A percentile compares a stretch with the other conserved stretches of the same genome.
Evolutionary conservation across 75 land plant genomes (phyloP).

Genomic region (Selaginella tamariscina): DNA sequence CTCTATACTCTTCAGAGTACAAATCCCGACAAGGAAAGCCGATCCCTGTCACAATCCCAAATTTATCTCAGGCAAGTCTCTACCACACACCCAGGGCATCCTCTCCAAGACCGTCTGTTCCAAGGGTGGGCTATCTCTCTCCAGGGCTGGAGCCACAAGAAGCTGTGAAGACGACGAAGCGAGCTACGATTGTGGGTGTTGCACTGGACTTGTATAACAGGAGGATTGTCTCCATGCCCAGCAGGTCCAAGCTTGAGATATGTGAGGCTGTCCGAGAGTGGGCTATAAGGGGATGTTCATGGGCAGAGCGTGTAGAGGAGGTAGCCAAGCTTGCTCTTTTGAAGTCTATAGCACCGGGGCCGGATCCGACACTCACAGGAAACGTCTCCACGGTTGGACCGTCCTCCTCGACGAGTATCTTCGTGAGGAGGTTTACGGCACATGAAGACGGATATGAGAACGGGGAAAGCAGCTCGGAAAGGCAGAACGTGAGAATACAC

Average conservation of each 20-base stretch:
- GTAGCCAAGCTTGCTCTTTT: constrained; percentile 19
- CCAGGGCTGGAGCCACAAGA: constrained; percentile 78
- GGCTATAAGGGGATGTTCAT: constrained; percentile 29
- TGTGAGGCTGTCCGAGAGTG: constrained; percentile 50
- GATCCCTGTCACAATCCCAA: constrained; percentile 48
- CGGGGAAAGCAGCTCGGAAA: background rate
- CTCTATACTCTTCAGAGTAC: constrained; percentile 49
- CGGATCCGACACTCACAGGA: constrained; percentile 10
- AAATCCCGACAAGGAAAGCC: constrained; percentile 57
- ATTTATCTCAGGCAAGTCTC: constrained; percentile 65
- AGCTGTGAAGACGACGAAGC: constrained; percentile 81
- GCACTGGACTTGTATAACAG: constrained; percentile 60
- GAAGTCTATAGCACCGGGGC: background rate
- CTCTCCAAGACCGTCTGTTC: background rate
- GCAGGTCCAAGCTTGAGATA: constrained; percentile 64
- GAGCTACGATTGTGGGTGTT: constrained; percentile 70
- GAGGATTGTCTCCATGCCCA: constrained; percentile 68
- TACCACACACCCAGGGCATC: constrained; percentile 57
- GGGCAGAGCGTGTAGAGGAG: constrained; percentile 18
- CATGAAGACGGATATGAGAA: background rate
- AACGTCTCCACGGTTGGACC: constrained; percentile 1
- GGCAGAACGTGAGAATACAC: constrained; percentile 40
- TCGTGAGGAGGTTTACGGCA: background rate
- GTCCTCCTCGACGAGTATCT: constrained; percentile 9
- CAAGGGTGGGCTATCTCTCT: constrained; percentile 34